Evolutionary conservation across 352 stramenopile species (phyloP), one percentile per base, ranked within the genome.

Genomic region (Pythium chondricola): DNA sequence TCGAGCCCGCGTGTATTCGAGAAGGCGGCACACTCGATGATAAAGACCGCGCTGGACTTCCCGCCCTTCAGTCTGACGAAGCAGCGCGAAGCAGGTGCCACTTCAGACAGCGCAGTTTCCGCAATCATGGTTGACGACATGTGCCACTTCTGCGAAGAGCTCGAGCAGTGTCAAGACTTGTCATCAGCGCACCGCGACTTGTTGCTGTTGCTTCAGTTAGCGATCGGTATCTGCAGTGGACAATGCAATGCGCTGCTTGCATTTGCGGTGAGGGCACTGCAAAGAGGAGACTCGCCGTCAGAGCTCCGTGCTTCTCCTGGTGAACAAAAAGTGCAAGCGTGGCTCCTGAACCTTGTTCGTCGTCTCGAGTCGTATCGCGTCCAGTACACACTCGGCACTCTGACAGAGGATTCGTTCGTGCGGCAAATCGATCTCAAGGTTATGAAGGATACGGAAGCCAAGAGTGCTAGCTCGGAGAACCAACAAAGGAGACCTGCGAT

Each of bases 11-110:
- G 35, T 6, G 26, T 87, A 6, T 89, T 85, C 48, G 69, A 83
- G 37, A 73, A 67, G 16, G 68, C 72, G 3, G 44, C 68, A 21
- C 53, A 83, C 31, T 41, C 71, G 4, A 57, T 87, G 6, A 63
- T 87, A 16, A 44, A 78, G 24, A 85, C 77, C 2, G 38, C 85
- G 17, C 20, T 83, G 20, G 77, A 87, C 20, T 82, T 74, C 18
- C 72, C 72, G 10, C 49, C 71, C 18, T 89, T 85, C 33, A 66
- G 49, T 10, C 48, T 89, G 6, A 61, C 71, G 27, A 58, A 52
- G 20, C 46, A 58, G 26, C 21, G 37, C 2, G 22, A 51, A 14
- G 33, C 38, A 6, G 33, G 33, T 39, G 17, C 29, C 29, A 33
- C 29, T 13, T 13, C 21, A 6, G 18, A 45, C 4, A 40, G 22